A percentile compares a stretch with the other conserved stretches of the same genome.
These are phyloP conservation scores for Cerioporus squamosus DNA, from an alignment of 1,284 basidiomycete species.

Conservation along the genomic window DNA sequence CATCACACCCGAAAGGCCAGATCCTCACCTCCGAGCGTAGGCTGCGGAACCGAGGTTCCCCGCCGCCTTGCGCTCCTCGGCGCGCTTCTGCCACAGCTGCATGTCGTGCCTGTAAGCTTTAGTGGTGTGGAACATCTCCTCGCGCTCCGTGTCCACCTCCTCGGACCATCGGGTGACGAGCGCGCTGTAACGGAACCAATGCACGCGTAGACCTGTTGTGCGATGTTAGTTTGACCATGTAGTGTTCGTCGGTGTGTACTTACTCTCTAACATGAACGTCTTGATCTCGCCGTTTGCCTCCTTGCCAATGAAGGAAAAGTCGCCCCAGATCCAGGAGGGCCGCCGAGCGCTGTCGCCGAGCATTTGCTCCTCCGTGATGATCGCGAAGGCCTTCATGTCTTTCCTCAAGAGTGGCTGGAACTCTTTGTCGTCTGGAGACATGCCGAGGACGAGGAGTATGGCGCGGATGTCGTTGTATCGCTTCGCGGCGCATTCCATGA, in stretches of 20 bases:
- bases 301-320: not conserved
- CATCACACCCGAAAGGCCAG: too few relatives aligned
- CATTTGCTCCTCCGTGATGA: not conserved
- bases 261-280: not conserved
- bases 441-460: not conserved
- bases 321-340: constrained; percentile 17
- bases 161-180: not conserved
- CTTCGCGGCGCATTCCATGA: not conserved
- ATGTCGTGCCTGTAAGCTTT: too few relatives aligned
- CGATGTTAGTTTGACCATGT: too few relatives aligned
- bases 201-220: not conserved
- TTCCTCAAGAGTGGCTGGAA: not conserved
- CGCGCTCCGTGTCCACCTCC: not conserved
- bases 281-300: not conserved
- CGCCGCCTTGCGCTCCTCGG: too few relatives aligned
- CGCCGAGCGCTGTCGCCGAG: not conserved
- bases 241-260: not conserved
- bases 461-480: not conserved
- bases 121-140: not conserved
- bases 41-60: too few relatives aligned
- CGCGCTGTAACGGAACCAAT: constrained; percentile 7
- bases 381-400: not conserved
- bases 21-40: too few relatives aligned
- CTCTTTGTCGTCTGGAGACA: not conserved
- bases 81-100: too few relatives aligned